Evolutionary conservation across 768 basidiomycete species (phyloP), one percentile per base, ranked within the genome.

Genomic region (Candolleomyces efflorescens): DNA sequence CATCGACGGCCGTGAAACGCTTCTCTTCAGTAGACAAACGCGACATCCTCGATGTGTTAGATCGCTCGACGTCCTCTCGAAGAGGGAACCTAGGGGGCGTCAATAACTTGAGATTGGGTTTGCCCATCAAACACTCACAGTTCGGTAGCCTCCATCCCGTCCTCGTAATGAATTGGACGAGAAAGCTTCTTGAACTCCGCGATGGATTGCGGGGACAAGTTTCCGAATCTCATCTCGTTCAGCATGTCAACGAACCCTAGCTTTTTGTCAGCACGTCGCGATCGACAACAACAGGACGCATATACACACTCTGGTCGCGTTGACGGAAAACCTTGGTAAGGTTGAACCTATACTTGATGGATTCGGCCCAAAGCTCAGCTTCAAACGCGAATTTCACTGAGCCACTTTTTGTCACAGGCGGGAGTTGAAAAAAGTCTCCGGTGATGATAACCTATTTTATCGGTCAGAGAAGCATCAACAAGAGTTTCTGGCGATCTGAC

Each of bases 351-450:
- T 87, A 79, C 59, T 87, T 75, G 62, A 99, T 82, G 3, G 86
- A 76, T 62, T 86, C 72, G 37, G 71, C 73, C 97, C 97, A 98
- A 54, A 73, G 70, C 17, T 81, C 72, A 0, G 94, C 94, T 66
- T 99, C 94, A 66, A 99, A 99, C 1, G 92, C 93, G 65, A 98
- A 98, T 65, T 87, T 92, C 44, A 90, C 83, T 53, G 71, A 61
- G n/a, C 67, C 66, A 23, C 80, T 77, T 68, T 87, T 94, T 6
- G 78, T 77, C 0, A 98, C 94, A 2, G 97, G 97, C 0, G 97
- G 97, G 4, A 99, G 82, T 69, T 99, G 96, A 75, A 98, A 98
- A 75, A 98, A 98, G 68, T 99, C 97, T 7, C 97, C 97, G 1
- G 94, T 96, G 22, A 98, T 87, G 59, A 98, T 79, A 41, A 98